Base-by-base conservation (phyloP, 192 early-diverging fungal genomes). In the Endogone sp. region DNA sequence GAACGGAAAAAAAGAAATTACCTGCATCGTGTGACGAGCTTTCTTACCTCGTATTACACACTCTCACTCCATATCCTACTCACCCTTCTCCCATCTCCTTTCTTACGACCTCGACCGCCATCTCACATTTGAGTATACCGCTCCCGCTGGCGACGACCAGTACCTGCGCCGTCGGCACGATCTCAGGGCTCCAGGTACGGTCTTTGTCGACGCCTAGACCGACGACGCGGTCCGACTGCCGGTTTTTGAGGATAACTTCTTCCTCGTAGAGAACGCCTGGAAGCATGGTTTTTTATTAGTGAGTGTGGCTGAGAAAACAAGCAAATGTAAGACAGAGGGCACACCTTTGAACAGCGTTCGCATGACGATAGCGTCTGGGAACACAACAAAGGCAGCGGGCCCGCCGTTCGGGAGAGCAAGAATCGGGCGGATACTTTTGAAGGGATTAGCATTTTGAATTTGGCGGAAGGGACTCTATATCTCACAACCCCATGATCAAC, bases 381-480 rank as follows among this genome's bases (percentile, higher is more conserved):
- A 72, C 30, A 68, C 31, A 0, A 72, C 71, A 29, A 67, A 72
- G 30, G 44, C 32, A n/a, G 30, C 64, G 13, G 65, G 64, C 13
- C 71, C 71, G 3, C 71, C 71, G 22, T 72, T 67, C 24, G 71
- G 71, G 23, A 72, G 54, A 9, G 67, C 29, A 31, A 72, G 27
- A 37, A 56, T 25, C 9, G 64, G 58, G 11, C n/a, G n/a, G n/a
- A n/a, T n/a, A n/a, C n/a, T n/a, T n/a, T n/a, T n/a, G n/a, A n/a
- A n/a, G n/a, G n/a, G n/a, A n/a, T n/a, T n/a, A n/a, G n/a, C n/a
- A n/a, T n/a, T n/a, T n/a, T n/a, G n/a, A n/a, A n/a, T n/a, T n/a
- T n/a, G n/a, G n/a, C n/a, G n/a, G n/a, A n/a, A n/a, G n/a, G n/a
- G n/a, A n/a, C n/a, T n/a, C n/a, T n/a, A n/a, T n/a, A n/a, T n/a